phyloP scores from a whole-genome alignment of 441 rosid species.

The Gossypium schwendimanii region DNA sequence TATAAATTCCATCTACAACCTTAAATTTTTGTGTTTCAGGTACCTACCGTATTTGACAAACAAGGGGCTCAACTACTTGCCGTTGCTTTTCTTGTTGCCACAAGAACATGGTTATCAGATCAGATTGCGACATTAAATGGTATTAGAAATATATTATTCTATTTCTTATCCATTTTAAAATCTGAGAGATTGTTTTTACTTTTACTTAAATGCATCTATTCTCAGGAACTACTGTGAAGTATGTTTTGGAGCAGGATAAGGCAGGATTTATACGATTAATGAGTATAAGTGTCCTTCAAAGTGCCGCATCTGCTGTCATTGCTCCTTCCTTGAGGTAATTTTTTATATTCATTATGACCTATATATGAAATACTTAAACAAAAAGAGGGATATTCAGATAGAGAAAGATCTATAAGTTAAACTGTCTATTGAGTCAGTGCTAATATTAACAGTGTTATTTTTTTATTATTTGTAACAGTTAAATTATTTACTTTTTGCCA shows the following conservation, averaged over 20 bases:
- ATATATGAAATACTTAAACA: neutral
- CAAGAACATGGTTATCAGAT: slow-evolving; percentile 93
- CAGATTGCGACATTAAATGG: slow-evolving; percentile 95
- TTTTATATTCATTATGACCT: neutral
- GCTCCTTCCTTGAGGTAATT: slow-evolving; percentile 87
- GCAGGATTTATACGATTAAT: slow-evolving; percentile 72
- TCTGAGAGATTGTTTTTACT: slow-evolving; percentile 15
- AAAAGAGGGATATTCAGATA: neutral
- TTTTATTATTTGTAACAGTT: neutral
- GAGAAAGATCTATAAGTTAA: neutral
- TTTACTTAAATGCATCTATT: slow-evolving; percentile 10
- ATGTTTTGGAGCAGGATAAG: slow-evolving; percentile 94
- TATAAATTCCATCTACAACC: neutral
- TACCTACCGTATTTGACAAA: slow-evolving; percentile 79
- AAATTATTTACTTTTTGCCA: neutral
- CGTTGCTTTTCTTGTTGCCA: slow-evolving; percentile 78
- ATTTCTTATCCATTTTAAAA: slow-evolving; percentile 6
- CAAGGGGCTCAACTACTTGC: slow-evolving; percentile 91
- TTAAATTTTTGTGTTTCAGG: slow-evolving; percentile 42
- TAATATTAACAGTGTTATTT: neutral
- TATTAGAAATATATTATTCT: slow-evolving; percentile 21
- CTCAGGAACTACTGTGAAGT: slow-evolving; percentile 92
- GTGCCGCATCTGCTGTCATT: slow-evolving; percentile 85
- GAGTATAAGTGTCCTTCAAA: slow-evolving; percentile 87
- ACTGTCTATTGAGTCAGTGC: neutral